These are phyloP conservation scores for Holtermannia corniformis DNA, from an alignment of 768 basidiomycete genomes.

Conservation along the genomic window DNA sequence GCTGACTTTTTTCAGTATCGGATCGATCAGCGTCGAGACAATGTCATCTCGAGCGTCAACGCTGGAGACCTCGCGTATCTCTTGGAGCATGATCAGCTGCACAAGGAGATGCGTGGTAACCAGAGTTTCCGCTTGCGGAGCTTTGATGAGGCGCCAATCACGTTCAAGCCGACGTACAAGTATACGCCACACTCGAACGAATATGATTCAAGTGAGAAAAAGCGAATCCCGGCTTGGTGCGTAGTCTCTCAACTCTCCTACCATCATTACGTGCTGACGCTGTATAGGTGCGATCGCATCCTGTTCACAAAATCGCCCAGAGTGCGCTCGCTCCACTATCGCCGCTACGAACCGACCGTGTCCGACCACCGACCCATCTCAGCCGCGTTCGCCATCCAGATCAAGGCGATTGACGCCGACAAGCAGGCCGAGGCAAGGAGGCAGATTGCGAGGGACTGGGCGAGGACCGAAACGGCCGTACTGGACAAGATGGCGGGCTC, in stretches of 20 bases:
- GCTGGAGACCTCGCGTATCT: constrained; percentile 58
- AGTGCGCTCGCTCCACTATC: constrained; percentile 61
- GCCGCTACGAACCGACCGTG: constrained; percentile 73
- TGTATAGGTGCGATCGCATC: constrained; percentile 68
- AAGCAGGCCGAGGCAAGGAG: constrained; percentile 52
- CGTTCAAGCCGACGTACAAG: constrained; percentile 87
- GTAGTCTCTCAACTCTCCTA: constrained; percentile 1
- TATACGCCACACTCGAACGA: constrained; percentile 69
- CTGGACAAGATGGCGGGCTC: constrained; percentile 26
- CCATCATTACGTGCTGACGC: background rate
- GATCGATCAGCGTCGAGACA: constrained; percentile 82
- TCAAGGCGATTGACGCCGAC: constrained; percentile 61
- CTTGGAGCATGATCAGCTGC: constrained; percentile 67
- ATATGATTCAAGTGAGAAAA: constrained; percentile 84
- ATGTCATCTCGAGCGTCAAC: constrained; percentile 62
- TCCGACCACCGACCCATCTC: constrained; percentile 87
- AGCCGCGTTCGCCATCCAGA: constrained; percentile 60
- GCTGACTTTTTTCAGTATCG: constrained; percentile 52
- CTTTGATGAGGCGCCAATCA: constrained; percentile 70
- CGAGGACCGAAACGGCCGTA: constrained; percentile 33
- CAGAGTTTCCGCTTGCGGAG: constrained; percentile 74
- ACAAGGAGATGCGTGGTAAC: constrained; percentile 79
- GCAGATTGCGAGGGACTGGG: constrained; percentile 49
- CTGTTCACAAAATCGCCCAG: constrained; percentile 56
- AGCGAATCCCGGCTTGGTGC: constrained; percentile 76